Evolutionary conservation across 75 land plant genomes (phyloP), one percentile per base, ranked within the genome.

Genomic region (Pinus albicaulis): DNA sequence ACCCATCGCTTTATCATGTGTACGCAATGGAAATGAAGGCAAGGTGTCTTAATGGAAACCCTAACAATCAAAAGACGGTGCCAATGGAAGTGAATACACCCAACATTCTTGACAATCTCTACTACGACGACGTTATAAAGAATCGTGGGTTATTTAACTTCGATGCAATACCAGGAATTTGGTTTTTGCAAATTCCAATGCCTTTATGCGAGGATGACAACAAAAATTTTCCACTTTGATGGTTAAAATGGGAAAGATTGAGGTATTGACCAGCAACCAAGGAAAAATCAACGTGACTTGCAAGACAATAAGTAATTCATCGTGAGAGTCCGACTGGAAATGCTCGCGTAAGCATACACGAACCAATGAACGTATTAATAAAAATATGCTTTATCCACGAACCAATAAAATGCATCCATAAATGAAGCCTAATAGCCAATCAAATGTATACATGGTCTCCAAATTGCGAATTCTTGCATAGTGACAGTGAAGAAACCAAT

Each of bases 201-300:
- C 75, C 15, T 75, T 82, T 34, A 82, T 83, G 22, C 12, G 53
- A 12, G 3, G 12, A 48, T 90, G 89, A 57, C 48, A 82, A 62
- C 55, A n/a, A 34, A 48, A 80, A 17, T 90, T 90, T 66, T 81
- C 85, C 2, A 64, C 84, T 4, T 79, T 95, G 8, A 89, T 90
- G 69, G 79, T 71, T 72, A 81, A 92, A 79, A 83, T 90, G 85
- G 88, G 91, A 56, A 75, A 72, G 13, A 56, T 81, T 3, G 76
- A 74, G 3, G 93, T 89, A 41, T 57, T 95, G 66, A 90, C 91
- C 3, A 91, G 93, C 3, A 64, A 57, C 8, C 25, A 79, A 31
- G 95, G 98, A 19, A 85, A 89, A 78, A 87, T 92, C 20, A 80
- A 92, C 16, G 63, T 25, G 71, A 75, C 87, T 19, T 92, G 92